Conservation (phyloP, 73 alveolate species). For the Tetrahymena thermophila region DNA sequence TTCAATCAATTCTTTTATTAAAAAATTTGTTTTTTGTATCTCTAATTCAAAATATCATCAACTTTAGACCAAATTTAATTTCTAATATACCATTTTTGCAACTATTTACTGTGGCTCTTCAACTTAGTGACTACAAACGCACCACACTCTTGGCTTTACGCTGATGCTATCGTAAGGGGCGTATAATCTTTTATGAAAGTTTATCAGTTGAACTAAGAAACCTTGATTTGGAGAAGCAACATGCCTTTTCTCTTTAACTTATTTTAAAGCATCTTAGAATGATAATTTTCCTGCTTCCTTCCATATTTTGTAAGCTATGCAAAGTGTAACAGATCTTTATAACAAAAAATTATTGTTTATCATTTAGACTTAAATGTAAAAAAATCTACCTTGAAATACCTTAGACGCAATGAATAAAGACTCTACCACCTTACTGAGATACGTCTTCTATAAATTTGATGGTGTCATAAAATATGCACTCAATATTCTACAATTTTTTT, state of each 20-base stretch:
- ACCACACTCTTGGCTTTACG: constrained; percentile 62
- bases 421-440: constrained; percentile 60
- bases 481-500: constrained; percentile 41
- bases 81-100: neutral
- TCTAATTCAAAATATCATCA: neutral
- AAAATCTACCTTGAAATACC: constrained; percentile 58
- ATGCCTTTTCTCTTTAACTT: constrained; percentile 62
- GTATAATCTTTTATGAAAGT: constrained; percentile 62
- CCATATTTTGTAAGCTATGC: constrained; percentile 73
- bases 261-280: constrained; percentile 55
- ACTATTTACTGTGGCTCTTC: neutral
- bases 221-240: constrained; percentile 80
- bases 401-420: constrained; percentile 80
- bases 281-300: constrained; percentile 11
- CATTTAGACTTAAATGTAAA: too few species aligned
- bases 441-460: constrained; percentile 62
- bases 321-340: constrained; percentile 62
- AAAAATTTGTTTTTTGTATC: neutral
- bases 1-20: neutral
- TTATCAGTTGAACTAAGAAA: constrained; percentile 62
- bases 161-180: constrained; percentile 53
- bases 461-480: constrained; percentile 73
- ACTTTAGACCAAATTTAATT: neutral
- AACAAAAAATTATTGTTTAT: neutral
- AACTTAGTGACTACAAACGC: neutral